Evolutionary conservation across 768 basidiomycete species (phyloP).

Genomic region (Auriscalpium vulgare): DNA sequence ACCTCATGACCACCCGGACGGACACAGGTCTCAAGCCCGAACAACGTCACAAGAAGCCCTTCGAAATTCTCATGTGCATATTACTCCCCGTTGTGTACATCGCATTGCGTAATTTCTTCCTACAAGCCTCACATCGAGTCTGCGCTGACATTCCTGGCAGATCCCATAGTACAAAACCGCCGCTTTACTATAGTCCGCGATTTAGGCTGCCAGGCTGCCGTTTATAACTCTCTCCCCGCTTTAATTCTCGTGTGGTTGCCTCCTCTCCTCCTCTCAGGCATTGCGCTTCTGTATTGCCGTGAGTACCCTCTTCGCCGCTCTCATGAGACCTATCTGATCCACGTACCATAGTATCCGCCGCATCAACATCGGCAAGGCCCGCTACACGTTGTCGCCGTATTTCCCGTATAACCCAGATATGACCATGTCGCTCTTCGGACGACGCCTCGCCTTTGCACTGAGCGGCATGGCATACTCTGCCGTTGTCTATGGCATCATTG

Average conservation of each 20-base stretch:
- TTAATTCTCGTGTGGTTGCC: constrained; percentile 15
- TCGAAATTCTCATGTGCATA: constrained; percentile 9
- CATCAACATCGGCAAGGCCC: constrained; percentile 8
- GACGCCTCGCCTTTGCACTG: constrained; percentile 2
- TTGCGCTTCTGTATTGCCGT: constrained; percentile 11
- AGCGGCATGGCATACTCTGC: constrained; percentile 10
- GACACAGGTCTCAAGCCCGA: not conserved
- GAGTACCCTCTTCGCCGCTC: not conserved
- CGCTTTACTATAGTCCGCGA: constrained; percentile 12
- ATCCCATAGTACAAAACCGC: constrained; percentile 12
- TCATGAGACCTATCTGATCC: not conserved
- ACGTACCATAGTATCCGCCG: constrained; percentile 4
- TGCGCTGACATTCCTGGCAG: constrained; percentile 1
- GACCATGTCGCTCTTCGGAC: constrained; percentile 7
- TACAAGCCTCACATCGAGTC: not conserved
- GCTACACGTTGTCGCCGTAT: constrained; percentile 1
- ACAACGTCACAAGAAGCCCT: not conserved
- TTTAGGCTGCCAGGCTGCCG: constrained; percentile 14
- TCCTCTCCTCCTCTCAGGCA: constrained; percentile 9
- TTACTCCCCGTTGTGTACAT: constrained; percentile 11
- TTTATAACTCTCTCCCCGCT: constrained; percentile 10
- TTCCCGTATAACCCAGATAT: constrained; percentile 9
- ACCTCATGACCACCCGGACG: constrained; percentile 3
- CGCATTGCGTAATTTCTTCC: constrained; percentile 9
- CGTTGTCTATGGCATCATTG: constrained; percentile 2